phyloP scores from a whole-genome alignment of 768 basidiomycete species.

The Boletellus ananiceps region DNA sequence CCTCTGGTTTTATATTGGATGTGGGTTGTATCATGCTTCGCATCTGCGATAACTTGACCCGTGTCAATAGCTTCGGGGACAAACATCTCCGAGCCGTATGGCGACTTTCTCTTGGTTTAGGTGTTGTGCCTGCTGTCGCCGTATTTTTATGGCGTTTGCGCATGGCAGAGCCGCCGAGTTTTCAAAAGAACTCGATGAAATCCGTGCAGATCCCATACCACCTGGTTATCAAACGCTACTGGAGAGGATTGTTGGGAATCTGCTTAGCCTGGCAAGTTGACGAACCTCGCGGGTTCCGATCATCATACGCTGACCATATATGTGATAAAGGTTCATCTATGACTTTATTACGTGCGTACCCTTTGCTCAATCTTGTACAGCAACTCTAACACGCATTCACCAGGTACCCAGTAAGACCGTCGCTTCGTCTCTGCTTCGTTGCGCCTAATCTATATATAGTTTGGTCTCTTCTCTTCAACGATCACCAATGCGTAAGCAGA shows the following conservation, averaged over 20 bases:
- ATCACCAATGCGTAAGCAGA: slow-evolving; percentile 57
- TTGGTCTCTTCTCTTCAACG: slow-evolving; percentile 77
- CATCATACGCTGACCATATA: background rate
- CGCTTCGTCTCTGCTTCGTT: background rate
- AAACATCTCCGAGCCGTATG: slow-evolving; percentile 83
- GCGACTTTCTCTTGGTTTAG: slow-evolving; percentile 83
- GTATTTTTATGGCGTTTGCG: slow-evolving; percentile 85
- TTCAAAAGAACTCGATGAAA: slow-evolving; percentile 77
- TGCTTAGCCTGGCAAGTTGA: slow-evolving; percentile 62
- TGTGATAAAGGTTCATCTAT: slow-evolving; percentile 57
- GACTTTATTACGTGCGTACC: slow-evolving; percentile 69
- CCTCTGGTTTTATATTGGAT: slow-evolving; percentile 89
- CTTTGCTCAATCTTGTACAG: background rate
- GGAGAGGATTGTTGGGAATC: slow-evolving; percentile 67
- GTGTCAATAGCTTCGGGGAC: slow-evolving; percentile 54
- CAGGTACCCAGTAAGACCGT: slow-evolving; percentile 58
- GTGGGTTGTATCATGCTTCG: slow-evolving; percentile 36
- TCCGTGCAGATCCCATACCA: slow-evolving; percentile 66
- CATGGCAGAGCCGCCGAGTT: slow-evolving; percentile 77
- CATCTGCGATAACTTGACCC: background rate
- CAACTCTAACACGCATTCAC: background rate
- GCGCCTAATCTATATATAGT: slow-evolving; percentile 36
- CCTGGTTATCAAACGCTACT: slow-evolving; percentile 78
- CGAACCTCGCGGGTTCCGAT: background rate
- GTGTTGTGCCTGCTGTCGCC: slow-evolving; percentile 70